These are phyloP conservation scores for Anthoceros angustus DNA, from an alignment of 225 moss, liverwort and hornwort genomes.

Conservation along the genomic window DNA sequence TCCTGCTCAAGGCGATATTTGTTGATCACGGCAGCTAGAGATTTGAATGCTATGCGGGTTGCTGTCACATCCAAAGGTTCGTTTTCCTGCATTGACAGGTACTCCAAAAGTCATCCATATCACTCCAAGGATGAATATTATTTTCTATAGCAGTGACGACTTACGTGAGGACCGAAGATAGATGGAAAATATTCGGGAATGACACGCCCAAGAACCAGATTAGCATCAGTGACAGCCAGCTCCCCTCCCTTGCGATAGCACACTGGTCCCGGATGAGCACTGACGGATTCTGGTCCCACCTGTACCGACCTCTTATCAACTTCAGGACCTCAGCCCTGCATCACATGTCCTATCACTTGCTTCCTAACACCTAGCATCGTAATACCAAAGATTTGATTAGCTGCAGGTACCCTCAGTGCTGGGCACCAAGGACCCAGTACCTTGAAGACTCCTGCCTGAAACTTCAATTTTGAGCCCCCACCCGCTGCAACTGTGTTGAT, in stretches of 20 bases:
- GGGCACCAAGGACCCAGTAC: conserved; percentile 7
- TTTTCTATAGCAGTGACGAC: background rate
- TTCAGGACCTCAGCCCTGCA: background rate
- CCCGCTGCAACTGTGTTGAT: conserved; percentile 95
- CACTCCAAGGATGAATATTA: background rate
- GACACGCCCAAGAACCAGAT: conserved; percentile 77
- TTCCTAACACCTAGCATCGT: too few species aligned
- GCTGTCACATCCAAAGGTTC: conserved; percentile 70
- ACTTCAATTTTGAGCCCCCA: conserved; percentile 82
- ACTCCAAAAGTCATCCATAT: background rate
- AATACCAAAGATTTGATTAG: too few species aligned
- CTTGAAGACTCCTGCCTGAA: conserved; percentile 82
- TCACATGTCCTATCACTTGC: too few species aligned
- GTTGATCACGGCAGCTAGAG: conserved; percentile 43
- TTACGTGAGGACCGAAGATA: conserved; percentile 60
- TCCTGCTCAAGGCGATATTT: conserved; percentile 57
- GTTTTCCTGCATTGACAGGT: conserved; percentile 33
- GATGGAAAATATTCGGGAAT: conserved; percentile 89
- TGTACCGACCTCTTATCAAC: conserved; percentile 10
- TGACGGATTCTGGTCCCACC: conserved; percentile 90
- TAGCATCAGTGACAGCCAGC: conserved; percentile 95
- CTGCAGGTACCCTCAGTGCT: too few species aligned
- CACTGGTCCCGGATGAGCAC: conserved; percentile 96
- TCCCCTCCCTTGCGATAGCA: conserved; percentile 96
- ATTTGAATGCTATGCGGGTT: conserved; percentile 46